Evolutionary conservation across 2,329 filamentous ascomycete species (phyloP).

Genomic region (Amauroascus verrucosus): DNA sequence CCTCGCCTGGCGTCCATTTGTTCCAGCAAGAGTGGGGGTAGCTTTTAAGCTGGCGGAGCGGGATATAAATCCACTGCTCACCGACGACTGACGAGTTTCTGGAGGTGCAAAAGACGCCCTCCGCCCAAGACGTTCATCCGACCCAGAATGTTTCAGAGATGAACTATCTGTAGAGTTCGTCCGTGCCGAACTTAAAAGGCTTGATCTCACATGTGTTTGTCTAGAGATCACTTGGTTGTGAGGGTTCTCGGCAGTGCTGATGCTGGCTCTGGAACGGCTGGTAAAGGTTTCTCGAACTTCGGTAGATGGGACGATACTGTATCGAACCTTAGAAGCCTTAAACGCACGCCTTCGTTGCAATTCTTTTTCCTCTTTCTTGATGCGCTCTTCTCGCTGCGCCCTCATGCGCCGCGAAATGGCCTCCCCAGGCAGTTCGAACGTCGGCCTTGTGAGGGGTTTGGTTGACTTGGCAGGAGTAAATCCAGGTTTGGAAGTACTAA

Average conservation of each 20-base stretch:
- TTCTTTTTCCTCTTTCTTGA: constrained; percentile 36
- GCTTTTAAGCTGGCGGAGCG: background rate
- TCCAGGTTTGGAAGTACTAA: constrained; percentile 38
- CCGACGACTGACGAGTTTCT: background rate
- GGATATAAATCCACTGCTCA: background rate
- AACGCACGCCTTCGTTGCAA: constrained; percentile 29
- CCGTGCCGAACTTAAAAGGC: constrained; percentile 5
- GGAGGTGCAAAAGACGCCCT: constrained; percentile 12
- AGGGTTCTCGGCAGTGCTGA: background rate
- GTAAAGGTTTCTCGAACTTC: constrained; percentile 39
- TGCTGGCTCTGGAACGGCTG: constrained; percentile 34
- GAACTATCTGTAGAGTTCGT: constrained; percentile 8
- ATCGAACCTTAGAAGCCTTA: constrained; percentile 37
- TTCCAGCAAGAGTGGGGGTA: background rate
- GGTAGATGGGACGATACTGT: constrained; percentile 24
- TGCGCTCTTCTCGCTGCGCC: constrained; percentile 40
- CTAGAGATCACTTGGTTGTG: background rate
- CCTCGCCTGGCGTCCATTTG: background rate
- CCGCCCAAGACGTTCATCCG: constrained; percentile 14
- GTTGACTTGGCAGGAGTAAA: constrained; percentile 43
- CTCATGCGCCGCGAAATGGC: constrained; percentile 45
- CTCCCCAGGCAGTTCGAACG: constrained; percentile 45
- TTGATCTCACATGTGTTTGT: background rate
- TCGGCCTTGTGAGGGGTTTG: constrained; percentile 42
- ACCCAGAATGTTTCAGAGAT: constrained; percentile 8